Conservation (phyloP, 2,329 filamentous ascomycete genomes). For the Venturia asperata region DNA sequence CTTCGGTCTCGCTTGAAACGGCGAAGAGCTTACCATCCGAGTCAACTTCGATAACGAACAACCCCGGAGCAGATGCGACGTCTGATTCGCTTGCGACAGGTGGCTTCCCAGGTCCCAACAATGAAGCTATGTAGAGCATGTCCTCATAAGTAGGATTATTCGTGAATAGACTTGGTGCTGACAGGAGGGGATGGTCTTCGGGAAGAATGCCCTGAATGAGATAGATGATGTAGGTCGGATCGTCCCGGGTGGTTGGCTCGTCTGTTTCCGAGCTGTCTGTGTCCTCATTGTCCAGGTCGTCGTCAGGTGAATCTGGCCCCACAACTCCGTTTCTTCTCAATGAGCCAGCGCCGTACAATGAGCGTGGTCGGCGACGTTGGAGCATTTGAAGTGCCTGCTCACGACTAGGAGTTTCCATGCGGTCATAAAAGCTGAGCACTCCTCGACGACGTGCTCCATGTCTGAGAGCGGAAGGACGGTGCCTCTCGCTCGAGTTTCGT, state of each 20-base stretch:
- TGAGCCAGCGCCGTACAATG: constrained; percentile 46
- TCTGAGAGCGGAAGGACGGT: constrained; percentile 25
- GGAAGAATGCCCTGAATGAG: constrained; percentile 63
- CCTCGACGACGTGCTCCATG: constrained; percentile 35
- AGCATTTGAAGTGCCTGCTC: constrained; percentile 43
- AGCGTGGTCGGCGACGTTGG: constrained; percentile 11
- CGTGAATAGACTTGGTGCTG: constrained; percentile 62
- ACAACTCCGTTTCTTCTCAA: constrained; percentile 59
- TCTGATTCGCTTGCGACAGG: constrained; percentile 60
- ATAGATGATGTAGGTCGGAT: constrained; percentile 63
- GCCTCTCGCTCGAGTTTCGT: background rate
- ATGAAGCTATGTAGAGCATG: constrained; percentile 61
- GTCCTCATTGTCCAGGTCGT: constrained; percentile 27
- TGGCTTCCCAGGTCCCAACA: constrained; percentile 61
- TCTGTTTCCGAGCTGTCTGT: constrained; percentile 19
- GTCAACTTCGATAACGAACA: constrained; percentile 43
- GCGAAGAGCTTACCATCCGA: constrained; percentile 38
- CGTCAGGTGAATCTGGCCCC: constrained; percentile 47
- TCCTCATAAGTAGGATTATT: constrained; percentile 66
- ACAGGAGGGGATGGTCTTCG: constrained; percentile 62
- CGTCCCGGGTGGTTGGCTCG: constrained; percentile 21
- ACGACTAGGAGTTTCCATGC: constrained; percentile 3
- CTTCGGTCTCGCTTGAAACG: constrained; percentile 29
- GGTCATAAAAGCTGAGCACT: constrained; percentile 13
- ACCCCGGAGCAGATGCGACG: constrained; percentile 53